Evolutionary conservation across 2,329 filamentous ascomycete genomes (phyloP), one percentile per base, ranked within the genome.

Genomic region (Chrysoporthe deuterocubensis): DNA sequence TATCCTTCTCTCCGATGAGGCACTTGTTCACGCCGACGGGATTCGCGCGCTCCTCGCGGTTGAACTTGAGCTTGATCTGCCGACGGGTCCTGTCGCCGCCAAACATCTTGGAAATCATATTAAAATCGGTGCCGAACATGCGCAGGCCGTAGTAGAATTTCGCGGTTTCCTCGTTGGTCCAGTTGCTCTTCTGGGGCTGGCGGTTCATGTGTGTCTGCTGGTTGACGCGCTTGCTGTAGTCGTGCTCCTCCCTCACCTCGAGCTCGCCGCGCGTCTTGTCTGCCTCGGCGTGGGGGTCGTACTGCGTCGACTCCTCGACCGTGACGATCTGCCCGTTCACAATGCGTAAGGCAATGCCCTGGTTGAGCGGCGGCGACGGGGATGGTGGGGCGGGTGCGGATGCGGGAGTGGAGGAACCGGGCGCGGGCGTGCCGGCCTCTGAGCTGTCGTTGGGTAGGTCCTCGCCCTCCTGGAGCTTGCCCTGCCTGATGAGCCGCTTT

Each of bases 121-220:
- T 86, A 75, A 96, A 96, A 76, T 95, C 92, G 1, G 92, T 95
- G 66, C 93, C 93, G 74, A 93, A 94, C 84, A 90, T 91, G 67
- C 84, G 81, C 1, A 96, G 83, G 0, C 88, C 90, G 40, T 89
- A 85, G 81, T 94, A 96, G 79, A 96, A 96, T 57, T 87, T 82
- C 66, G 92, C 89, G 3, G 91, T 95, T 69, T 90, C 87, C 14
- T 87, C 85, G n/a, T 87, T 83, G 62, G 84, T 87, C 93, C 93
- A 96, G 43, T 86, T 82, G 71, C 90, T 88, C 67, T 89, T 87
- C 75, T 88, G 80, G 75, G 92, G 90, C 74, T 90, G 82, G 34
- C 81, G 81, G 72, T 83, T 83, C 76, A 87, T 83, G 78, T 89
- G 93, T 13, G 90, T 91, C 64, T 85, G 86, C 32, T 87, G 88